Conservation (phyloP, 495 filamentous ascomycete genomes). For the Talaromyces proteolyticus region DNA sequence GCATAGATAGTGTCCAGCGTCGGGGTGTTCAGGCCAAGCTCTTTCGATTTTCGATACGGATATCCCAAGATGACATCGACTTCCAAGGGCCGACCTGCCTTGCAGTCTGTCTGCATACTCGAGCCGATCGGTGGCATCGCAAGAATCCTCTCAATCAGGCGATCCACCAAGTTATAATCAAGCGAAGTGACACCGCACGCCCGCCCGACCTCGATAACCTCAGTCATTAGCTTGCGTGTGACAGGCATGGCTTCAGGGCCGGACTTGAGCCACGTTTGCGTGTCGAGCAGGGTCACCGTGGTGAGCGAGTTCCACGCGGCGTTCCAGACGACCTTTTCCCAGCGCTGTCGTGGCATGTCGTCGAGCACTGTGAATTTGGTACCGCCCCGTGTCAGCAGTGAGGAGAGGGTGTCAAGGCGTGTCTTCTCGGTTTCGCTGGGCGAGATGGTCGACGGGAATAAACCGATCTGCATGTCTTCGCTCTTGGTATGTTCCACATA, state of each 20-base stretch:
- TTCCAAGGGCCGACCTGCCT: conserved; percentile 44
- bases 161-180: conserved; percentile 29
- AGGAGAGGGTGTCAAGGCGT: conserved; percentile 31
- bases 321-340: conserved; percentile 53
- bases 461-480: conserved; percentile 39
- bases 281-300: conserved; percentile 44
- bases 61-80: conserved; percentile 52
- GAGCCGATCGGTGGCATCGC: conserved; percentile 36
- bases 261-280: conserved; percentile 39
- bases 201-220: conserved; percentile 43
- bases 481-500: conserved; percentile 36
- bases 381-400: conserved; percentile 26
- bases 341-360: conserved; percentile 41
- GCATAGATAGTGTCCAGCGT: conserved; percentile 43
- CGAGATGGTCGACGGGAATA: conserved; percentile 33
- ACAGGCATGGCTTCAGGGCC: conserved; percentile 33
- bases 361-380: conserved; percentile 33
- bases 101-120: conserved; percentile 50
- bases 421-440: conserved; percentile 14
- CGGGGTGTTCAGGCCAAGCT: conserved; percentile 40
- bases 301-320: conserved; percentile 49
- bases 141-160: conserved; percentile 35
- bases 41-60: conserved; percentile 41
- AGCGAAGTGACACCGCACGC: conserved; percentile 32
- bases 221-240: conserved; percentile 37